phyloP scores from a whole-genome alignment of 352 stramenopile genomes.

The Pythium coloratum region DNA sequence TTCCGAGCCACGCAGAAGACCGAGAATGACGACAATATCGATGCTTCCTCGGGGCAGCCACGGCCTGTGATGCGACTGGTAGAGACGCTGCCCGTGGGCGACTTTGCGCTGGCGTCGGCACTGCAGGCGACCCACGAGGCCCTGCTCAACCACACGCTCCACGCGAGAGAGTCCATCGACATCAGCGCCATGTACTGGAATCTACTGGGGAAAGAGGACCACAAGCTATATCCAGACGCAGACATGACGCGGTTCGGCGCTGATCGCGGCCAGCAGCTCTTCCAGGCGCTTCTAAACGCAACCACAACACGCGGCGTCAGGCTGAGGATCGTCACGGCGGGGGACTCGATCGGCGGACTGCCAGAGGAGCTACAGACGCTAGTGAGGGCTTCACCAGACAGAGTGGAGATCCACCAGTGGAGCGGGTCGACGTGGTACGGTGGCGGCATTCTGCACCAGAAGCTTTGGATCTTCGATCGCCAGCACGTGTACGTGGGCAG shows the following conservation, averaged over 20 bases:
- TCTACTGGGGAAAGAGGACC: conserved; percentile 59
- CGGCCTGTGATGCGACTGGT: conserved; percentile 39
- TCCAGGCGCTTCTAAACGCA: conserved; percentile 43
- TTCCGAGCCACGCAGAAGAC: background rate
- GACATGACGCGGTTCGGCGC: conserved; percentile 68
- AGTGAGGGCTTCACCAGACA: conserved; percentile 18
- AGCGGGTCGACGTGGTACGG: conserved; percentile 69
- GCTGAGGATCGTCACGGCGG: conserved; percentile 56
- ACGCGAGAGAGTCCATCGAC: conserved; percentile 53
- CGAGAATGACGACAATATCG: background rate
- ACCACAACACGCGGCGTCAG: conserved; percentile 51
- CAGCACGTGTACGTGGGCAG: conserved; percentile 73
- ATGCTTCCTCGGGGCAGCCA: background rate
- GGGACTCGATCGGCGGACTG: conserved; percentile 31
- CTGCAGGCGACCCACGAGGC: conserved; percentile 47
- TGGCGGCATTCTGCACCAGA: conserved; percentile 82
- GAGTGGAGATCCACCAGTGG: conserved; percentile 35
- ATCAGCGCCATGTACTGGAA: conserved; percentile 88
- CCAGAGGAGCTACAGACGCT: conserved; percentile 61
- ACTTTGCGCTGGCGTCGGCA: conserved; percentile 44
- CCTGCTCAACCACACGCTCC: conserved; percentile 43
- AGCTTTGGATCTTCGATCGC: conserved; percentile 76
- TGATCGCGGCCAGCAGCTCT: conserved; percentile 48
- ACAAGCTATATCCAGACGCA: conserved; percentile 41
- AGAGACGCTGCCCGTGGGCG: conserved; percentile 66